Base-by-base conservation (phyloP, 2,329 filamentous ascomycete genomes). In the Madurella mycetomatis region DNA sequence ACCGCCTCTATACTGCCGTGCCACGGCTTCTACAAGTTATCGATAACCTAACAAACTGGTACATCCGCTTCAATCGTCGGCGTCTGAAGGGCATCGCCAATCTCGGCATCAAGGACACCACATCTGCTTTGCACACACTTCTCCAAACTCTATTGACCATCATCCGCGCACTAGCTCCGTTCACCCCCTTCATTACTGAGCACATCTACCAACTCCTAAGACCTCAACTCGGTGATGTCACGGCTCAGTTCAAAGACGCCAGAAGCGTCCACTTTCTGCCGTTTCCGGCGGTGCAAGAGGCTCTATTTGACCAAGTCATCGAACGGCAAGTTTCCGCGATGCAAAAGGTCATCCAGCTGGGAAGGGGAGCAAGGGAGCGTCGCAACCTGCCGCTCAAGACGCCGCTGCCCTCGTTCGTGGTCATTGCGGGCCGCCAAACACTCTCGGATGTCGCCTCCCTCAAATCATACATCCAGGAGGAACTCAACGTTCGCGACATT, bases 311-410 rank as follows among this genome's bases (percentile, higher is more conserved):
- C 68, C 80, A 84, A 47, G 86, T 83, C 19, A 86, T 97, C 43
- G 92, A 97, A 74, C 84, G 92, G 59, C 84, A 88, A 60, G 91
- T 97, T 11, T 79, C 82, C 57, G 84, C 90, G 47, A 97, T 97
- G 94, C 92, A 97, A 71, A 87, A 85, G 61, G 91, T 96, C 66
- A 96, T 99, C 69, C 91, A 97, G 66, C 81, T 97, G 55, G 90
- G 84, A 46, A 83, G 92, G 66, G 83, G 92, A 45, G 92, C 90
- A 47, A 82, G 92, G 69, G 92, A 97, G 71, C 88, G 89, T 30
- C 77, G 97, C 53, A 96, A 96, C 76, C 92, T 88, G 2, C 92
- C 92, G 4, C 76, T 97, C 49, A 95, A 92, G 78, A 90, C 88
- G 1, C 51, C 51, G n/a, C 15, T 53, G 32, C 16, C 18, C 1